Conservation (phyloP, 2,329 filamentous ascomycete genomes). For the Orbilia ellipsospora region DNA sequence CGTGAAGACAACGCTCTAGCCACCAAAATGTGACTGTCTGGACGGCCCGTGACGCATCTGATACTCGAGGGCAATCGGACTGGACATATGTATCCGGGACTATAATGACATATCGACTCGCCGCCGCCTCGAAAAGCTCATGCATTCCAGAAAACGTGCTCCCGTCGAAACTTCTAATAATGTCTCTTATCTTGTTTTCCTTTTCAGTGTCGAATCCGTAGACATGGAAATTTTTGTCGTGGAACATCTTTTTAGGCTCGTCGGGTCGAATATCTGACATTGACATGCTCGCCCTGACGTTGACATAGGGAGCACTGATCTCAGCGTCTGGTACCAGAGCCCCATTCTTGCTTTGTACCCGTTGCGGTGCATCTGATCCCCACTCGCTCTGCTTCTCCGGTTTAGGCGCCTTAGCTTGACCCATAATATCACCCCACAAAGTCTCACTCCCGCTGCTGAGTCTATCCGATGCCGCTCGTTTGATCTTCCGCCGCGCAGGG, state of each 20-base stretch:
- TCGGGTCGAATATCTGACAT: slow-evolving; percentile 46
- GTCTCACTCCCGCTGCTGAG: slow-evolving; percentile 81
- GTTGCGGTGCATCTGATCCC: slow-evolving; percentile 51
- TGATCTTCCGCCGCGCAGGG: slow-evolving; percentile 78
- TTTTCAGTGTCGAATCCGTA: slow-evolving; percentile 65
- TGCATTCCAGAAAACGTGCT: slow-evolving; percentile 57
- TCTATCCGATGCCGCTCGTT: slow-evolving; percentile 86
- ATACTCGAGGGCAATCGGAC: slow-evolving; percentile 57
- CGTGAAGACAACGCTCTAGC: slow-evolving; percentile 86
- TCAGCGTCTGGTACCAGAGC: slow-evolving; percentile 59
- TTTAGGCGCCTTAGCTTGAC: slow-evolving; percentile 60
- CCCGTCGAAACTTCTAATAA: slow-evolving; percentile 61
- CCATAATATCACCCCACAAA: slow-evolving; percentile 91
- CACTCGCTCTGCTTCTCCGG: slow-evolving; percentile 58
- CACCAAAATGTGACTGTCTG: slow-evolving; percentile 86
- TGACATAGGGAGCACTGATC: slow-evolving; percentile 58
- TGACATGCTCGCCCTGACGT: slow-evolving; percentile 39
- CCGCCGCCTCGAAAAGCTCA: slow-evolving; percentile 53
- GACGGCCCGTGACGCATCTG: slow-evolving; percentile 61
- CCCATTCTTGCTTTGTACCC: slow-evolving; percentile 43
- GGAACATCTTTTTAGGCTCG: slow-evolving; percentile 62
- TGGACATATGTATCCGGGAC: slow-evolving; percentile 63
- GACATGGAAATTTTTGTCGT: slow-evolving; percentile 63
- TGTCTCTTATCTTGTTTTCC: slow-evolving; percentile 52
- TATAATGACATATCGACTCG: slow-evolving; percentile 59